These are phyloP conservation scores for Mucor ambiguus DNA, from an alignment of 371 early-diverging fungal genomes.

Conservation along the genomic window DNA sequence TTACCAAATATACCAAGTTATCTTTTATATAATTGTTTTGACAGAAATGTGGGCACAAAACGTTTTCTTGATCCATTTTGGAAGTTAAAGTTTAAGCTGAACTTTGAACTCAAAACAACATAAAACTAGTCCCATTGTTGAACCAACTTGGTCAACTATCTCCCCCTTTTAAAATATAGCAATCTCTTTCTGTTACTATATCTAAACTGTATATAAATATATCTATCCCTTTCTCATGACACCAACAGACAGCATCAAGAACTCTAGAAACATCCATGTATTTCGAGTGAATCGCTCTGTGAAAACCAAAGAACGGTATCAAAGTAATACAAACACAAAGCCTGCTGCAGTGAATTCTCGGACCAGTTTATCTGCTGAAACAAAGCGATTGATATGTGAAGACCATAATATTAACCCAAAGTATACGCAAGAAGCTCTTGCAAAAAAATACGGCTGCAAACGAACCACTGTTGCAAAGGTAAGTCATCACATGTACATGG, in stretches of 20 bases:
- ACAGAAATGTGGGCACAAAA: constrained; percentile 13
- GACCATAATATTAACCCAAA: constrained; percentile 24
- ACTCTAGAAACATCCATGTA: constrained; percentile 20
- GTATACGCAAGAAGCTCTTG: constrained; percentile 24
- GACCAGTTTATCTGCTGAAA: constrained; percentile 26
- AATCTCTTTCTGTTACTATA: neutral
- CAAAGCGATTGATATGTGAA: constrained; percentile 25
- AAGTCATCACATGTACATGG: neutral
- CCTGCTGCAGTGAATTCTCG: constrained; percentile 10
- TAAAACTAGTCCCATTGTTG: constrained; percentile 5
- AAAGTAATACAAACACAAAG: neutral
- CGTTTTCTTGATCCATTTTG: constrained; percentile 11
- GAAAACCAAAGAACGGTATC: neutral
- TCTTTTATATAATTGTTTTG: constrained; percentile 4
- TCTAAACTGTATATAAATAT: neutral
- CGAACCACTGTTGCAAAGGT: constrained; percentile 27
- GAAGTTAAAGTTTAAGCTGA: constrained; percentile 15
- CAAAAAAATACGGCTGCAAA: constrained; percentile 27
- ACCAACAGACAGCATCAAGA: neutral
- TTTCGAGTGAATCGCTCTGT: constrained; percentile 23
- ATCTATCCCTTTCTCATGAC: constrained; percentile 3
- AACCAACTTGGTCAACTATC: neutral
- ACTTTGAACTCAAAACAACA: neutral
- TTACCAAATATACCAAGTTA: constrained; percentile 6
- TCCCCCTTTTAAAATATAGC: neutral